Base-by-base conservation (phyloP, 768 basidiomycete genomes). In the Lactarius psammicola region DNA sequence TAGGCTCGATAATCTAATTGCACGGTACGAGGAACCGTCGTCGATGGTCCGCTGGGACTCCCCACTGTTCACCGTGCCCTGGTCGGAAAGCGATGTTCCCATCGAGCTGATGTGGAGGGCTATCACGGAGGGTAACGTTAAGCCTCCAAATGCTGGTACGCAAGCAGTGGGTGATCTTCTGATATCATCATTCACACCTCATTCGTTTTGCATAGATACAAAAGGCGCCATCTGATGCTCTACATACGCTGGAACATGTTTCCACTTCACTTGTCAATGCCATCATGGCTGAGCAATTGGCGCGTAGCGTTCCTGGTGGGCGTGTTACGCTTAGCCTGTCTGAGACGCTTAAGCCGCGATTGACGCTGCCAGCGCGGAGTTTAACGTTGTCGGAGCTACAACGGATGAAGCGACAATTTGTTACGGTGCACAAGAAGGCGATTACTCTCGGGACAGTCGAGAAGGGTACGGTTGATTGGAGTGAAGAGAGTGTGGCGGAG, bases 41-140 rank as follows among this genome's bases (percentile, higher is more conserved):
- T 95, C 95, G 4, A 95, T 95, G 90, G 95, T 92, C n/a, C 86
- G 96, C 57, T 99, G 96, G 96, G 96, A 99, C 75, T 92, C 96
- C 0, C 96, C 97, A 0, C 82, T 98, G 49, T 92, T 97, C 75
- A 94, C 92, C 2, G 78, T 97, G 1, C 77, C 87, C 4, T 93
- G 88, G 84, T 82, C 84, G 33, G 93, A 94, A 66, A 79, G 84
- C 18, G 79, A 81, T 33, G 75, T 89, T 10, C 88, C 91, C 4
- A 81, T 80, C 17, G 80, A 86, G 9, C 83, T 84, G 18, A 89
- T 99, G 28, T 97, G 91, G 88, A 81, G 86, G 18, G 88, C 92
- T 0, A 77, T 95, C 40, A 92, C 88, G 4, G 88, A 83, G 64
- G 93, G 92, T 3, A 80, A 79, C 63, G 81, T 96, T 68, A 95